Evolutionary conservation across 176 grass and related monocot species (phyloP), one percentile per base, ranked within the genome.

Genomic region (Zea luxurians): DNA sequence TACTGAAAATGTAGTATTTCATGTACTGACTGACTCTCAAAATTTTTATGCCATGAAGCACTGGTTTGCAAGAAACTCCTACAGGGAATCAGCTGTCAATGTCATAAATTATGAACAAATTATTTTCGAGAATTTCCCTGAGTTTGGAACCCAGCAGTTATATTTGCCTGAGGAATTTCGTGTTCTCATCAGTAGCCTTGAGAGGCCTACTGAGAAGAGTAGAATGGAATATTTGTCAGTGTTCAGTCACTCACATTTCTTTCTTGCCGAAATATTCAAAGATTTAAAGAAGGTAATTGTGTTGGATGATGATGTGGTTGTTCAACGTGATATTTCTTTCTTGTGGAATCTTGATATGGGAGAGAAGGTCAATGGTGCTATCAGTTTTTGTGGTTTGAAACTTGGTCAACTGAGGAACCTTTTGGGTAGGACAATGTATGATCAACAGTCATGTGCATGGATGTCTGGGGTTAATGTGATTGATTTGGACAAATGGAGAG

Each of bases 1-100:
- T 77, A 93, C 86, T 46, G 82, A 63, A 78, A 85, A 88, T 90
- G 84, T 93, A 79, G 64, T 96, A 48, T 99, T 99, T 71, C 90
- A 99, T 87, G 48, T 99, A 37, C 54, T 99, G 49, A 99, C 96
- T 12, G 96, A 99, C 61, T 63, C 83, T 71, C 88, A 91, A 82
- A 95, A 99, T 88, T 99, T 87, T 75, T 99, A 91, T 79, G 92
- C 90, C 68, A 99, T 96, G 96, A 95, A 96, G 77, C 88, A 89
- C 68, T 99, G 96, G 96, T 99, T 95, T 86, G 66, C 70, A 76
- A 95, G 90, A 64, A 91, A 99, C 45, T 74, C 83, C 72, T 99
- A 94, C 66, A 88, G 75, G 54, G 86, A 91, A 78, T 89, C 96
- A 73, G 64, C 72, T 61, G 72, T 99, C 11, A 59, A 78, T 77